Percentiles rank a stretch among this genome's conserved stretches.
These are phyloP conservation scores for Chaetomium strumarium DNA, from an alignment of 2,329 filamentous ascomycete genomes.

Conservation along the genomic window DNA sequence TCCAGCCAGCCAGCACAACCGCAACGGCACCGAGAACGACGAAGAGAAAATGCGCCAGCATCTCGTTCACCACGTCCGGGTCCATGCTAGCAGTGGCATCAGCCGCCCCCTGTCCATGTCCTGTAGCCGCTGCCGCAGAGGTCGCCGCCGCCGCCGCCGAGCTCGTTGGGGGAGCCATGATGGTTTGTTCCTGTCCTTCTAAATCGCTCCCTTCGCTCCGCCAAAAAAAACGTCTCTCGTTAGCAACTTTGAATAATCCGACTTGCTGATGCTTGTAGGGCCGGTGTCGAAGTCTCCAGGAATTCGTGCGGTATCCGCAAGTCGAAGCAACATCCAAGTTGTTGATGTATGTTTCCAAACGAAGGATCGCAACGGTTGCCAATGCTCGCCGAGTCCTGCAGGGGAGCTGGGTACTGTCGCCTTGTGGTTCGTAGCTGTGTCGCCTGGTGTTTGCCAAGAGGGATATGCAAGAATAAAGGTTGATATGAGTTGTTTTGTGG, in stretches of 20 bases:
- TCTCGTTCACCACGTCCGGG: conserved; percentile 39
- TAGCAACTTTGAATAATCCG: neutral
- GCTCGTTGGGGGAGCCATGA: conserved; percentile 10
- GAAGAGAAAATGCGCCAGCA: conserved; percentile 55
- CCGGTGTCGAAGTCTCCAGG: neutral
- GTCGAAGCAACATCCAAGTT: conserved; percentile 8
- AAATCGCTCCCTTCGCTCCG: neutral
- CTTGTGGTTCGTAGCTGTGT: neutral
- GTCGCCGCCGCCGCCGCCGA: conserved; percentile 9
- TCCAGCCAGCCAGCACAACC: conserved; percentile 60
- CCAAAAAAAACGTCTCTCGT: neutral
- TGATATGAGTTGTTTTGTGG: neutral
- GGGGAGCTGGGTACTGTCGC: conserved; percentile 2
- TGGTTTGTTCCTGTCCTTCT: neutral
- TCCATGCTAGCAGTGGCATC: conserved; percentile 24
- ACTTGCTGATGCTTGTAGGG: neutral
- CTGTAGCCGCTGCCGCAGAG: too few species aligned
- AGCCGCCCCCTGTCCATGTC: too few species aligned
- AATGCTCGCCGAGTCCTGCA: conserved; percentile 14
- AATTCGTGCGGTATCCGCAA: conserved; percentile 1
- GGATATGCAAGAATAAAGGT: neutral
- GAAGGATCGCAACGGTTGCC: conserved; percentile 2
- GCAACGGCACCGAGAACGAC: conserved; percentile 60
- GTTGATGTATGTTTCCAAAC: neutral
- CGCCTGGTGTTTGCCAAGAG: neutral